Percentiles rank a stretch among this genome's conserved stretches.
Evolutionary conservation across 1,139 yeast species (phyloP).

Genomic region (Sugiyamaella paludigena): DNA sequence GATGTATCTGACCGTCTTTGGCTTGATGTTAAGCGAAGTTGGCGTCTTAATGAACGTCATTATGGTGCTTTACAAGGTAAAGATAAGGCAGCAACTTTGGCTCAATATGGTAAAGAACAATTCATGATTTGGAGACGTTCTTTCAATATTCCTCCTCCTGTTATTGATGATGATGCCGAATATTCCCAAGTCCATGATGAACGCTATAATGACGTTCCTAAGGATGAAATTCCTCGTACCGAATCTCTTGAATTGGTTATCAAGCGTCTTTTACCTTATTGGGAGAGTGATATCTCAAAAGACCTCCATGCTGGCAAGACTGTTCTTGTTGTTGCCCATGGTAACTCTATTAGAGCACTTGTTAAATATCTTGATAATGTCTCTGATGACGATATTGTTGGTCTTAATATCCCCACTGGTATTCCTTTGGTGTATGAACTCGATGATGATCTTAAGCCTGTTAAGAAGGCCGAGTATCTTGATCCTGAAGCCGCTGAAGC

Average conservation of each 20-base stretch:
- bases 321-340: slow-evolving; percentile 94
- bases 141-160: slow-evolving; percentile 95
- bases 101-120: slow-evolving; percentile 83
- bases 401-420: slow-evolving; percentile 97
- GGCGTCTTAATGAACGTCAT: slow-evolving; percentile 99
- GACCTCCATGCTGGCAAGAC: slow-evolving; percentile 86
- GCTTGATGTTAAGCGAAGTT: slow-evolving; percentile 90
- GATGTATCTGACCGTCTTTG: slow-evolving; percentile 85
- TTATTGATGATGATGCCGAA: slow-evolving; percentile 70
- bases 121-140: slow-evolving; percentile 99
- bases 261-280: slow-evolving; percentile 96
- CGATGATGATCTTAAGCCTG: slow-evolving; percentile 82
- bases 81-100: slow-evolving; percentile 93
- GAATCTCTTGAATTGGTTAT: slow-evolving; percentile 94
- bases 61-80: slow-evolving; percentile 99
- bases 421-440: slow-evolving; percentile 97
- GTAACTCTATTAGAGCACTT: slow-evolving; percentile 96
- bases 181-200: slow-evolving; percentile 83
- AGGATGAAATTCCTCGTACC: slow-evolving; percentile 83
- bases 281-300: slow-evolving; percentile 90
- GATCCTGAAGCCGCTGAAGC: slow-evolving; percentile 99
- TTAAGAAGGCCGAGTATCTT: slow-evolving; percentile 92
- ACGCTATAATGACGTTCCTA: slow-evolving; percentile 82
- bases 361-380: slow-evolving; percentile 95
- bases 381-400: slow-evolving; percentile 89